phyloP scores from a whole-genome alignment of 208 protist genomes.

The Leishmania aethiopica region DNA sequence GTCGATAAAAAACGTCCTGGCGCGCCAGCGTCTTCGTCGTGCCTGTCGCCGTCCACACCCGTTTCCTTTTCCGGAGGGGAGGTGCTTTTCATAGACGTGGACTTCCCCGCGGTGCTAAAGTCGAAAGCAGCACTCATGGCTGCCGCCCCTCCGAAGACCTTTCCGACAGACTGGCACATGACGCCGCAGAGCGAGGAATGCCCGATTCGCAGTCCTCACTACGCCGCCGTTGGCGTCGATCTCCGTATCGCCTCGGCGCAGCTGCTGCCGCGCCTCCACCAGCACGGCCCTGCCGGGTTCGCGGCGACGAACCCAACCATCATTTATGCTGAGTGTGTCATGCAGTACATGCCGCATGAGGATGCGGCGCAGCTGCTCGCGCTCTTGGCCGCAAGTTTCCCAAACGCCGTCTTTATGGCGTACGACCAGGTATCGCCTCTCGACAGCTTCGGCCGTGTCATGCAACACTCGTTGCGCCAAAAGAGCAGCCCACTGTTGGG shows the following conservation, averaged over 20 bases:
- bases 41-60: background rate
- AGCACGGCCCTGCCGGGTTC: constrained; percentile 35
- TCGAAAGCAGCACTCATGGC: constrained; percentile 72
- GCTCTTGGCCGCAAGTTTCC: constrained; percentile 53
- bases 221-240: constrained; percentile 77
- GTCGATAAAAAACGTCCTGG: background rate
- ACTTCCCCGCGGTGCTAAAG: constrained; percentile 83
- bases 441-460: constrained; percentile 88
- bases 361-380: constrained; percentile 57
- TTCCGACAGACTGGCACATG: constrained; percentile 45
- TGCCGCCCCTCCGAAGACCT: constrained; percentile 52
- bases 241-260: constrained; percentile 45
- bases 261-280: constrained; percentile 39
- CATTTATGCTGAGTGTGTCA: constrained; percentile 92
- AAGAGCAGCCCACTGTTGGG: constrained; percentile 80
- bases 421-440: constrained; percentile 84
- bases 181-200: constrained; percentile 14
- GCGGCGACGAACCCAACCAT: constrained; percentile 54
- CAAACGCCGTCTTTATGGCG: constrained; percentile 61
- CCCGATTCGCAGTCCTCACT: constrained; percentile 38
- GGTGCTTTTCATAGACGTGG: constrained; percentile 80
- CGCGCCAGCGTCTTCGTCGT: background rate
- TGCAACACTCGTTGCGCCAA: constrained; percentile 63
- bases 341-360: constrained; percentile 88
- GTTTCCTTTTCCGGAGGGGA: constrained; percentile 13